Percentiles rank a stretch among this genome's conserved stretches.
Conservation (phyloP, 1,284 basidiomycete genomes). For the Moesziomyces sp. region DNA sequence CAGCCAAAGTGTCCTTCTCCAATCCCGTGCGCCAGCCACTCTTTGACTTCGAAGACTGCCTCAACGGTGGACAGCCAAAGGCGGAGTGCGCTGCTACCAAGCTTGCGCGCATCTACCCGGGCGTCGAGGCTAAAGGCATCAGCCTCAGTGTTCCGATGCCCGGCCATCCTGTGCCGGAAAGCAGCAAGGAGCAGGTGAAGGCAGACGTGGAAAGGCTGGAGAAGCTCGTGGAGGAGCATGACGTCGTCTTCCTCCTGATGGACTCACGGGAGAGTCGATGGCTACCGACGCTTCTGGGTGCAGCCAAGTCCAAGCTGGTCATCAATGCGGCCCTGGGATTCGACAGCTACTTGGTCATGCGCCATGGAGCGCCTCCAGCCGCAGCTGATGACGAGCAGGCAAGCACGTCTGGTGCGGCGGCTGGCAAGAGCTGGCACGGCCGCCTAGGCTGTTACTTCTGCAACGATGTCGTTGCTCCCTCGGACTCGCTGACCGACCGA, state of each 20-base stretch:
- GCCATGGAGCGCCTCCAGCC: constrained; percentile 79
- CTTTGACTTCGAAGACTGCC: constrained; percentile 92
- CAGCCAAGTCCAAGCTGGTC: constrained; percentile 87
- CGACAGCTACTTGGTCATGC: constrained; percentile 95
- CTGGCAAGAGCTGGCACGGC: constrained; percentile 42
- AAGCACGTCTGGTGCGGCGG: constrained; percentile 1
- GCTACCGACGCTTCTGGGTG: constrained; percentile 89
- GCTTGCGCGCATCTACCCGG: constrained; percentile 89
- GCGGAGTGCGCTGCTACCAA: constrained; percentile 89
- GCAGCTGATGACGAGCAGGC: background rate
- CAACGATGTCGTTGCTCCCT: constrained; percentile 95
- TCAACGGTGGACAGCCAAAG: constrained; percentile 93
- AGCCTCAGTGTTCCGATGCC: constrained; percentile 92
- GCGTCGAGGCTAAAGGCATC: constrained; percentile 82
- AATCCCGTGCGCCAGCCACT: constrained; percentile 96
- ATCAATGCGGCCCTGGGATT: constrained; percentile 96
- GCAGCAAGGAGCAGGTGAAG: constrained; percentile 73
- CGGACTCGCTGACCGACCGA: constrained; percentile 89
- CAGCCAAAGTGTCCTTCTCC: constrained; percentile 88
- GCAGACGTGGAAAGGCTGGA: constrained; percentile 80
- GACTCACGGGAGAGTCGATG: constrained; percentile 95
- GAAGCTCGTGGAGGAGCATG: constrained; percentile 81
- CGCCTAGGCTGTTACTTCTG: constrained; percentile 90
- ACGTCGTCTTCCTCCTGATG: constrained; percentile 94
- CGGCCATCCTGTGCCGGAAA: constrained; percentile 81